phyloP scores from a whole-genome alignment of 306 rosid species.

The Cicer judaicum region DNA sequence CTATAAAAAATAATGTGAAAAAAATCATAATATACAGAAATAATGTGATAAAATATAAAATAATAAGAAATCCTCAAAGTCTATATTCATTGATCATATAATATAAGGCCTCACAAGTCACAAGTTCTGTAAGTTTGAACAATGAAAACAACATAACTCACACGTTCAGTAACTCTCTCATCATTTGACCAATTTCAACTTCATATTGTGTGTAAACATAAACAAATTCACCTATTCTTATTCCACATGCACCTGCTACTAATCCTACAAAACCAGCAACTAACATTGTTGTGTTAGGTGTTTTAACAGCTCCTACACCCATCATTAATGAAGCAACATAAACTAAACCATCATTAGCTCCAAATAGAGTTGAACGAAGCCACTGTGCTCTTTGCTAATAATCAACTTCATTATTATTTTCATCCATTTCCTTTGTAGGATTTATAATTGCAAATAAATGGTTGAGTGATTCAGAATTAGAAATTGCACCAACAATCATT shows the following conservation, averaged over 20 bases:
- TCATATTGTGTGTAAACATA: slow-evolving; percentile 45
- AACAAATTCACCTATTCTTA: slow-evolving; percentile 68
- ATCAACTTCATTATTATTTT: slow-evolving; percentile 22
- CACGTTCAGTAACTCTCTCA: slow-evolving; percentile 38
- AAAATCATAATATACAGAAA: too few species aligned
- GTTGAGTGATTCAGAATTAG: slow-evolving; percentile 35
- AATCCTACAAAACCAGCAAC: slow-evolving; percentile 68
- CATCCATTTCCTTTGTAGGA: slow-evolving; percentile 1
- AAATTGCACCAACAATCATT: slow-evolving; percentile 37
- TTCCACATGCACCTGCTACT: slow-evolving; percentile 67
- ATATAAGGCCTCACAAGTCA: too few species aligned
- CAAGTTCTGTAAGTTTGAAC: too few species aligned
- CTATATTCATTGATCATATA: too few species aligned
- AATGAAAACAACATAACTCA: too few species aligned
- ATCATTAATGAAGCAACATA: slow-evolving; percentile 69
- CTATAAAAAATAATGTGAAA: too few species aligned
- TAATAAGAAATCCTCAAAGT: too few species aligned
- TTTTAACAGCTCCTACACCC: slow-evolving; percentile 72
- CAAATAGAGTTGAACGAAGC: slow-evolving; percentile 68
- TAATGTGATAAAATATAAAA: too few species aligned
- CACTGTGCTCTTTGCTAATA: slow-evolving; percentile 55
- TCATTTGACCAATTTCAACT: slow-evolving; percentile 57
- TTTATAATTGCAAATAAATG: slow-evolving; percentile 38
- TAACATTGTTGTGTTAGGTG: slow-evolving; percentile 56
- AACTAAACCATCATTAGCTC: slow-evolving; percentile 73